Conservation (phyloP, 176 grass and related monocot genomes). For the Cymbopogon citratus region DNA sequence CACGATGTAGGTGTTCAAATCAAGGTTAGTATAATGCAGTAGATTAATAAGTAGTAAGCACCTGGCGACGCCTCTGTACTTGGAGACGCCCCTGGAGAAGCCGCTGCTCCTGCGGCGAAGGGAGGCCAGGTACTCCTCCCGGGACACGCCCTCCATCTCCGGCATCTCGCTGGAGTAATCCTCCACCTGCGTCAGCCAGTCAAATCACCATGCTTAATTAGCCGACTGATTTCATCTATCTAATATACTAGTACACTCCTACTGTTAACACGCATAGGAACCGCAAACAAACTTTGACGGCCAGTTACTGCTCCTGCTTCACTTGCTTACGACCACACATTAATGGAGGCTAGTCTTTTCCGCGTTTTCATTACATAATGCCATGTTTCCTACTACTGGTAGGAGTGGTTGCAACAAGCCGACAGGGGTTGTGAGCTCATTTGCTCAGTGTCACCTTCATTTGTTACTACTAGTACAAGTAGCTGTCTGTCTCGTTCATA, state of each 20-base stretch:
- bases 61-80: conserved; percentile 97
- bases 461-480: neutral
- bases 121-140: conserved; percentile 78
- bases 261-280: neutral
- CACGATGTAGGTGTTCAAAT: neutral
- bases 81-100: conserved; percentile 93
- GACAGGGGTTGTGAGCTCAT: conserved; percentile 2
- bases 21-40: neutral
- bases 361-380: neutral
- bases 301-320: conserved; percentile 1
- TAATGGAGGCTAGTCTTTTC: neutral
- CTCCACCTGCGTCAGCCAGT: conserved; percentile 33
- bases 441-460: neutral
- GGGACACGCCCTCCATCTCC: conserved; percentile 64
- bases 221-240: neutral
- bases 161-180: conserved; percentile 55
- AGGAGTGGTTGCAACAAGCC: neutral
- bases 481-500: neutral
- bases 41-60: neutral
- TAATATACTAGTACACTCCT: neutral
- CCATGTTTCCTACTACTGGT: neutral
- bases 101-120: conserved; percentile 88
- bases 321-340: neutral
- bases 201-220: neutral
- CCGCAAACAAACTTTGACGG: neutral